Base-by-base conservation (phyloP, 1,284 basidiomycete genomes). In the Microstroma glucosiphilum region DNA sequence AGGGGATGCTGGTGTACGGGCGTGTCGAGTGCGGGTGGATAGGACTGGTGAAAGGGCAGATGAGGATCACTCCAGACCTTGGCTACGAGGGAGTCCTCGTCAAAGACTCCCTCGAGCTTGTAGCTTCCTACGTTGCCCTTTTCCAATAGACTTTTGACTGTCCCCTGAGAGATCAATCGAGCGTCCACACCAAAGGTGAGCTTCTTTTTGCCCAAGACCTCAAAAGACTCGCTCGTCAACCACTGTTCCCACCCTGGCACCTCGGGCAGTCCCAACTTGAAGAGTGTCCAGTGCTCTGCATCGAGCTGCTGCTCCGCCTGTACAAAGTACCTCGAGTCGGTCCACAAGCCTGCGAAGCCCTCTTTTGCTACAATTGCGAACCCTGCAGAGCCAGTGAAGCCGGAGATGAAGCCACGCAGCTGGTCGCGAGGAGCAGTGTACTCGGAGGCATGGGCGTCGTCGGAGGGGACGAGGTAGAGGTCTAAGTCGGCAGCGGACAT, bases 401-500 rank as follows among this genome's bases (percentile, higher is more conserved):
- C 89, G 25, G 89, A 88, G 59, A 96, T 87, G 82, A 85, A 96
- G 72, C 89, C 86, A 60, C 89, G 83, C 40, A 92, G 86, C 78
- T 89, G 88, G 76, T 96, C 91, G 56, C 86, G 86, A 6, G 83
- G 79, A 8, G 90, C 86, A 12, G 92, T 87, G 67, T 90, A 91
- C 79, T 96, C 92, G 3, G 90, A 92, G 62, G 86, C 86, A 78
- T 96, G 92, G 11, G 91, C 88, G 78, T 96, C 92, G 77, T 91
- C 89, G 59, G 85, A 87, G 1, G 91, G 89, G 40, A 94, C 82
- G 61, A 89, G 76, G 69, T 79, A 77, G 59, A 67, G 68, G 40
- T 75, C 66, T 37, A 75, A 41, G 1, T 56, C 54, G 25, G 69
- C 69, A 11, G 66, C 62, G 1, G 65, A 57, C 71, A 77, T 71